phyloP scores from a whole-genome alignment of 345 rosid genomes.

The Sapria himalayana region DNA sequence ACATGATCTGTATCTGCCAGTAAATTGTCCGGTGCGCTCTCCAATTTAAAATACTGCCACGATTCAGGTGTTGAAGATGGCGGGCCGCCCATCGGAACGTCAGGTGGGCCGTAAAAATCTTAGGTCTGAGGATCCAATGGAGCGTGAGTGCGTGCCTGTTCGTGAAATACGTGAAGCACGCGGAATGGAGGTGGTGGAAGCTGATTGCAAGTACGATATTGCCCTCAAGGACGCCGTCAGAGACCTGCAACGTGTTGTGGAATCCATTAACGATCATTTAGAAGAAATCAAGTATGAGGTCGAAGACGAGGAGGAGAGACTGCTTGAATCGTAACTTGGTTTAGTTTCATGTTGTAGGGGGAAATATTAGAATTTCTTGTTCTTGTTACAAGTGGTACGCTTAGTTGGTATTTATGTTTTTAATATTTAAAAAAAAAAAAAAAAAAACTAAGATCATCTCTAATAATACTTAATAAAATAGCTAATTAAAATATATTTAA shows the following conservation, averaged over 20 bases:
- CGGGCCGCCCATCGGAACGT: constrained; percentile 66
- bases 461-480: too few species aligned
- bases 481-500: too few species aligned
- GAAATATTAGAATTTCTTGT: too few species aligned
- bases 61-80: constrained; percentile 69
- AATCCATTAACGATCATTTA: constrained; percentile 55
- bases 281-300: constrained; percentile 73
- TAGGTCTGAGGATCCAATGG: constrained; percentile 43
- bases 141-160: constrained; percentile 58
- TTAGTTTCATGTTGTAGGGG: too few species aligned
- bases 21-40: too few species aligned
- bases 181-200: constrained; percentile 89
- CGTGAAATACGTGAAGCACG: constrained; percentile 69
- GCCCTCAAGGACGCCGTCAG: constrained; percentile 76
- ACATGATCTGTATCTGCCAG: constrained; percentile 43
- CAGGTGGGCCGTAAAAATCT: constrained; percentile 55
- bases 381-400: too few species aligned
- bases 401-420: too few species aligned
- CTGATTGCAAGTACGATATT: constrained; percentile 64
- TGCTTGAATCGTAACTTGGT: too few species aligned
- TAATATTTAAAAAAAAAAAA: too few species aligned
- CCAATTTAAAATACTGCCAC: constrained; percentile 91
- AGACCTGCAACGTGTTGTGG: constrained; percentile 71
- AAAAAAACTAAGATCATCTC: too few species aligned
- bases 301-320: too few species aligned